A percentile compares a stretch with the other conserved stretches of the same genome.
Evolutionary conservation across 2,329 filamentous ascomycete genomes (phyloP).

Genomic region (Nemania sp.): DNA sequence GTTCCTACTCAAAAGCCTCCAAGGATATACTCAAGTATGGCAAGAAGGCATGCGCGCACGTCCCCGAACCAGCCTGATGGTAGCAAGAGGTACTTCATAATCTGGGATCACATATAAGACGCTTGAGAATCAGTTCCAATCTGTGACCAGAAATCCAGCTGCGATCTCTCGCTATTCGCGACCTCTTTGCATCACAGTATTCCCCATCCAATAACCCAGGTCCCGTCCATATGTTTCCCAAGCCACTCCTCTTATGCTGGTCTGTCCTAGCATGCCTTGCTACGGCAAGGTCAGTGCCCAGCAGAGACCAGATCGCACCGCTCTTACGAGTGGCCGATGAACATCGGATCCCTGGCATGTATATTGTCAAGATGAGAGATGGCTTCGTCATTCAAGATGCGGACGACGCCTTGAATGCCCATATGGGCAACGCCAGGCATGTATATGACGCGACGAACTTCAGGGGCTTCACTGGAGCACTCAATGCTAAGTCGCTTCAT

Average conservation of each 20-base stretch:
- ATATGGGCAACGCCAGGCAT: slow-evolving; percentile 6
- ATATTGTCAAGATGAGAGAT: slow-evolving; percentile 23
- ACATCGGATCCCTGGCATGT: slow-evolving; percentile 6
- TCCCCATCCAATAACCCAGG: too few relatives aligned
- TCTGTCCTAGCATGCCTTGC: slow-evolving; percentile 2
- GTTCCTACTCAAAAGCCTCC: too few relatives aligned
- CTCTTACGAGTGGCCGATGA: not conserved
- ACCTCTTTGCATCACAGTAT: too few relatives aligned
- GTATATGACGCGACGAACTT: slow-evolving; percentile 14
- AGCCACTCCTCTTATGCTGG: slow-evolving; percentile 5
- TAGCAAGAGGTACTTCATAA: too few relatives aligned
- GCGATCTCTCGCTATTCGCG: too few relatives aligned
- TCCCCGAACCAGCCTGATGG: too few relatives aligned
- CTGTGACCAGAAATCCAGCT: too few relatives aligned
- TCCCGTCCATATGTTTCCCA: slow-evolving; percentile 8
- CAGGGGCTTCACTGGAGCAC: slow-evolving; percentile 16
- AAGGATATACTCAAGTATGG: too few relatives aligned
- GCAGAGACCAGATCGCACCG: not conserved
- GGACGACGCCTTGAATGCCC: not conserved
- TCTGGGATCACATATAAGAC: too few relatives aligned
- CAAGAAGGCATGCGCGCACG: too few relatives aligned
- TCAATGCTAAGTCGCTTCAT: slow-evolving; percentile 5
- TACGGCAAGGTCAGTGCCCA: slow-evolving; percentile 12
- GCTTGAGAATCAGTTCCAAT: too few relatives aligned
- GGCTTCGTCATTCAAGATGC: not conserved